Conservation (phyloP, 768 basidiomycete genomes). For the Naganishia kalamii region DNA sequence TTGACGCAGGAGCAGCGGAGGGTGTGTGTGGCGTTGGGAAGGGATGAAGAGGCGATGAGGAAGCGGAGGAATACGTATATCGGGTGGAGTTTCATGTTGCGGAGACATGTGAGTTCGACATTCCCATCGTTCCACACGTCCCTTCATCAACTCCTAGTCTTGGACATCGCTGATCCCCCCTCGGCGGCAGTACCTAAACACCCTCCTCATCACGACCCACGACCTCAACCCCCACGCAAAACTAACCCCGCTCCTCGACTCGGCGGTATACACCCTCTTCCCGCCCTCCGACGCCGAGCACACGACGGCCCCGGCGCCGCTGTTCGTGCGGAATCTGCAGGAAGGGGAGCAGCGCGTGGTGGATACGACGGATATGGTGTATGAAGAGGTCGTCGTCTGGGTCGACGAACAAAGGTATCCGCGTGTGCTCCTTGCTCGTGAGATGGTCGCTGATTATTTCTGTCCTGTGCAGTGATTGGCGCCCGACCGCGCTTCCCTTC, state of each 20-base stretch:
- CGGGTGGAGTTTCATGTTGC: not conserved
- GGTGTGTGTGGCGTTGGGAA: not conserved
- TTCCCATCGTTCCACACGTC: not conserved
- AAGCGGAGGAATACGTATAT: not conserved
- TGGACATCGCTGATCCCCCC: not conserved
- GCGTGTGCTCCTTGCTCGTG: not conserved
- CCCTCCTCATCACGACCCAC: not conserved
- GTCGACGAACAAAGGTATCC: not conserved
- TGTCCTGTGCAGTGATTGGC: not conserved
- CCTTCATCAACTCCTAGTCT: not conserved
- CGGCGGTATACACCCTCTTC: not conserved
- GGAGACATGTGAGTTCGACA: not conserved
- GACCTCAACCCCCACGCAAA: no score
- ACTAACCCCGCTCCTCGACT: not conserved
- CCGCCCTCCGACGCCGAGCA: not conserved
- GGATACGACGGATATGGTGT: not conserved
- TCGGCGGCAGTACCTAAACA: conserved; percentile 6
- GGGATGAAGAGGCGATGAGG: not conserved
- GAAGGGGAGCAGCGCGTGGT: not conserved
- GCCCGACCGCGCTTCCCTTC: not conserved
- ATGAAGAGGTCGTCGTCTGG: not conserved
- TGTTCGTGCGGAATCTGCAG: not conserved
- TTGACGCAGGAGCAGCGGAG: not conserved
- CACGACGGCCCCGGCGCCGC: not conserved
- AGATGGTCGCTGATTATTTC: not conserved